These are phyloP conservation scores for Xylariales sp. DNA, from an alignment of 2,329 filamentous ascomycete genomes.

Conservation along the genomic window DNA sequence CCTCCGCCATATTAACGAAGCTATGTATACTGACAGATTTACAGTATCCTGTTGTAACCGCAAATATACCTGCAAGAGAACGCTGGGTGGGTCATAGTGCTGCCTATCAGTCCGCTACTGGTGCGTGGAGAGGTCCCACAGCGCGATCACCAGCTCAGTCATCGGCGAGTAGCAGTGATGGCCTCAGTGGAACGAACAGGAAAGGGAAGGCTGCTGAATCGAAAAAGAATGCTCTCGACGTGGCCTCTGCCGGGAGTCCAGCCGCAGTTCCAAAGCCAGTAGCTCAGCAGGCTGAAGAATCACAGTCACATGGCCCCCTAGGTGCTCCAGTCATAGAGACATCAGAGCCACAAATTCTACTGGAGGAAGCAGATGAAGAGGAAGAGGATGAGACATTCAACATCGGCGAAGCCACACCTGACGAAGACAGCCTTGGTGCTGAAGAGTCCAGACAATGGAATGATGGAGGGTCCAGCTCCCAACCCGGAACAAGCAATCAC, in stretches of 20 bases:
- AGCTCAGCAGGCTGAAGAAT: slow-evolving; percentile 19
- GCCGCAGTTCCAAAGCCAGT: slow-evolving; percentile 12
- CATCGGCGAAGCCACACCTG: slow-evolving; percentile 17
- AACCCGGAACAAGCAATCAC: slow-evolving; percentile 14
- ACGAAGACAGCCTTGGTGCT: slow-evolving; percentile 11
- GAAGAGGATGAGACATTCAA: slow-evolving; percentile 18
- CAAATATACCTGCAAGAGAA: slow-evolving; percentile 65
- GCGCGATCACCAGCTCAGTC: slow-evolving; percentile 16
- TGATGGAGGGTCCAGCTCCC: background rate
- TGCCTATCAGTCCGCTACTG: slow-evolving; percentile 26
- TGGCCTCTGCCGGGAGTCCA: slow-evolving; percentile 13
- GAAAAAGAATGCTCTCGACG: slow-evolving; percentile 14
- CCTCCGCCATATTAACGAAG: background rate
- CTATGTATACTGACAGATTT: slow-evolving; percentile 14
- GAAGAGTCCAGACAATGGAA: slow-evolving; percentile 10
- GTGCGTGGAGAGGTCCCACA: slow-evolving; percentile 22
- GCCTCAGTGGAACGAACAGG: slow-evolving; percentile 22
- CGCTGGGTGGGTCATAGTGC: slow-evolving; percentile 45
- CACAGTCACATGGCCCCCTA: slow-evolving; percentile 24
- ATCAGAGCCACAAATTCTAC: slow-evolving; percentile 24
- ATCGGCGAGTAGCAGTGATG: slow-evolving; percentile 16
- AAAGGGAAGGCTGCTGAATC: slow-evolving; percentile 27
- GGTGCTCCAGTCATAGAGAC: slow-evolving; percentile 25
- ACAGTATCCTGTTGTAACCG: slow-evolving; percentile 91
- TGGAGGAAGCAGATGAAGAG: slow-evolving; percentile 20